Percentiles rank a stretch among this genome's conserved stretches.
These are phyloP conservation scores for Camelina sativa DNA, from an alignment of 345 rosid species.

Conservation along the genomic window DNA sequence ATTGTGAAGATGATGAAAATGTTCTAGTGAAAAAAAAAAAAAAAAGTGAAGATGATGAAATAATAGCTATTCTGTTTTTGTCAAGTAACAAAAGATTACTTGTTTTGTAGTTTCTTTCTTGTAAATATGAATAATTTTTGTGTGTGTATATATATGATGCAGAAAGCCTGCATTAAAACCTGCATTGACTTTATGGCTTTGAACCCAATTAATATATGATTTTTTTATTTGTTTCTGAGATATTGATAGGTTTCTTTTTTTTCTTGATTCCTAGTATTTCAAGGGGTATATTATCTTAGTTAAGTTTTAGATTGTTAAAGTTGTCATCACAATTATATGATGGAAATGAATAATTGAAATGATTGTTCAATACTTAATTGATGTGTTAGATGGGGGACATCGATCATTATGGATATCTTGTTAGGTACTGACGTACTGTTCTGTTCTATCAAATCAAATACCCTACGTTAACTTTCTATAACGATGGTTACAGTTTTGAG, in stretches of 20 bases:
- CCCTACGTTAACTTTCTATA: neutral
- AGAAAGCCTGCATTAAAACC: slow-evolving; percentile 28
- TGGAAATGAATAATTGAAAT: neutral
- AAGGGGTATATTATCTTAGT: neutral
- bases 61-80: neutral
- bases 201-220: neutral
- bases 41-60: no score
- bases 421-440: slow-evolving; percentile 32
- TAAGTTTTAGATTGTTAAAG: slow-evolving; percentile 12
- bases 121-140: neutral
- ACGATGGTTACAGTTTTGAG: neutral
- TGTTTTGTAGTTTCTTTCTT: slow-evolving; percentile 1
- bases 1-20: neutral
- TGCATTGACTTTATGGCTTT: neutral
- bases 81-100: slow-evolving; percentile 2
- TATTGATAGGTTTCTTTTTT: slow-evolving; percentile 1
- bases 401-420: slow-evolving; percentile 26
- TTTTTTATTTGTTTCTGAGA: neutral
- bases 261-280: neutral
- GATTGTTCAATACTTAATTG: slow-evolving; percentile 8
- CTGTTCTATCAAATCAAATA: slow-evolving; percentile 30
- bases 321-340: neutral
- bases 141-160: slow-evolving; percentile 23
- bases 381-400: slow-evolving; percentile 17
- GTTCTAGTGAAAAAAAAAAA: no score